phyloP scores from a whole-genome alignment of 768 basidiomycete species.

The Panellus pusillus region DNA sequence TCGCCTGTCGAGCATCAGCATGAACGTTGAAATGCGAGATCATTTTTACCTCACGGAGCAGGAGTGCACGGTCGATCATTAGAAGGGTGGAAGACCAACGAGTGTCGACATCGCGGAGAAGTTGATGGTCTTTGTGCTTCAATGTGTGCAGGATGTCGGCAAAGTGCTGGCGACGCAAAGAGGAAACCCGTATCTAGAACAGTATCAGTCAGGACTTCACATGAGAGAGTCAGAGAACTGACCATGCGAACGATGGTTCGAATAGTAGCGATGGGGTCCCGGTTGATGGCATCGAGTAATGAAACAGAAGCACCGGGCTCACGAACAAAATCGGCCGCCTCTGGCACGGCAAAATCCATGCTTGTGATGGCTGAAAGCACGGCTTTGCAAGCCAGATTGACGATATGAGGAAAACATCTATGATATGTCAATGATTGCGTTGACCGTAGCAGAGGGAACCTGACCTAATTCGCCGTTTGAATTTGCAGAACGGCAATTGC shows the following conservation, averaged over 20 bases:
- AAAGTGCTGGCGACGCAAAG: conserved; percentile 26
- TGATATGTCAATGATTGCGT: neutral
- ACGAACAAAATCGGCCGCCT: conserved; percentile 4
- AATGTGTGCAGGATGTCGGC: conserved; percentile 17
- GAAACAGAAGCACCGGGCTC: neutral
- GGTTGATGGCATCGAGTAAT: conserved; percentile 8
- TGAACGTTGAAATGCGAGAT: conserved; percentile 6
- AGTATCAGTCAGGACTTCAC: neutral
- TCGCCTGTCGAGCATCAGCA: conserved; percentile 23
- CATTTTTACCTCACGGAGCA: conserved; percentile 25
- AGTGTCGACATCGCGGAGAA: conserved; percentile 30
- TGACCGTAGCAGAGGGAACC: neutral
- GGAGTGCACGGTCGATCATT: conserved; percentile 30
- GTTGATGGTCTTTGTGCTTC: conserved; percentile 24
- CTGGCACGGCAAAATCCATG: conserved; percentile 12
- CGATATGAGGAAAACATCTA: conserved; percentile 15
- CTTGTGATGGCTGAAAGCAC: conserved; percentile 27
- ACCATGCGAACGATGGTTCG: conserved; percentile 26
- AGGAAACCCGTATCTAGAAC: conserved; percentile 25
- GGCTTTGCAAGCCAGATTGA: conserved; percentile 7
- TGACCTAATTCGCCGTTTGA: conserved; percentile 8
- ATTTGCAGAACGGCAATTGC: neutral
- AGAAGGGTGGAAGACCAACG: conserved; percentile 32
- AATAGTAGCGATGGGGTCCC: conserved; percentile 25
- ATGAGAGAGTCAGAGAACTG: conserved; percentile 6